Conservation (phyloP, 108 stramenopile species). For the Cyclotella atomus region DNA sequence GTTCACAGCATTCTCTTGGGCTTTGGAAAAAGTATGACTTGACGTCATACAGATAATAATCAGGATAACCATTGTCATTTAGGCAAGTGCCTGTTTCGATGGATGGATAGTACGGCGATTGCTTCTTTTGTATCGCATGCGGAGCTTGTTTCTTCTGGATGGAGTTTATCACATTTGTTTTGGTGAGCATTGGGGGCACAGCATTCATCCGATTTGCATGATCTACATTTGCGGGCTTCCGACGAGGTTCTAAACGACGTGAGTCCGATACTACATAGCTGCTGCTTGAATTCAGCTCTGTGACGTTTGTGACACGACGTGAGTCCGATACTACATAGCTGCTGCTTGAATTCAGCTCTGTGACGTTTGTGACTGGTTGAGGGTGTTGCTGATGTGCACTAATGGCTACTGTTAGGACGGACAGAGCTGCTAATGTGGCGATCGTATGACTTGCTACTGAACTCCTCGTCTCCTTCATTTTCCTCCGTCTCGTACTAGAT, state of each 20-base stretch:
- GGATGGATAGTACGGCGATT: conserved; percentile 38
- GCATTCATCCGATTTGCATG: conserved; percentile 4
- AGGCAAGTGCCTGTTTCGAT: conserved; percentile 23
- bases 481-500: background rate
- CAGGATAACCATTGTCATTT: conserved; percentile 33
- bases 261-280: no score
- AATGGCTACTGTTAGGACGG: background rate
- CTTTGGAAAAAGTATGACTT: conserved; percentile 34
- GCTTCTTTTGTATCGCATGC: background rate
- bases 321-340: background rate
- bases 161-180: background rate
- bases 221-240: background rate
- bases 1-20: conserved; percentile 31
- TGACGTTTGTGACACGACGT: background rate
- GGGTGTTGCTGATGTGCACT: background rate
- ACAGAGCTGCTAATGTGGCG: background rate
- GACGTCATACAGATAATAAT: conserved; percentile 42
- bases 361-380: background rate
- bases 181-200: background rate
- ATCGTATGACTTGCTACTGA: background rate
- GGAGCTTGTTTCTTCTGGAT: background rate
- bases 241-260: conserved; percentile 1
- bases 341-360: background rate
- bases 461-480: background rate
- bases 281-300: background rate